phyloP scores from a whole-genome alignment of 352 stramenopile genomes.

The Phytophthora tentaculata region DNA sequence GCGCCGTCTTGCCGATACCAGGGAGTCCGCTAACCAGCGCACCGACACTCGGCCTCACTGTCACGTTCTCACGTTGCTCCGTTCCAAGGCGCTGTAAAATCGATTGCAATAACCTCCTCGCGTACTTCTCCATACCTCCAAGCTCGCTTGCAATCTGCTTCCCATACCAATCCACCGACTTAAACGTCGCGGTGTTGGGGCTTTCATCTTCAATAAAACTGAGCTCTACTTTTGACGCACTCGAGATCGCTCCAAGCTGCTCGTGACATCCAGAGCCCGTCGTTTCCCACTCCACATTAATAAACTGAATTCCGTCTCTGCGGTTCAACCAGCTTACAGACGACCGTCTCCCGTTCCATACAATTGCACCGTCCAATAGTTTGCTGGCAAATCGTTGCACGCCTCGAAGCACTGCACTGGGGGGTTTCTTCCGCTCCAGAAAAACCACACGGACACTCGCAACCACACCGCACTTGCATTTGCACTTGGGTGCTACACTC shows the following conservation, averaged over 20 bases:
- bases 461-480: conserved; percentile 38
- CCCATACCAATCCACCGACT: conserved; percentile 36
- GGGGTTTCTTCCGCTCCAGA: conserved; percentile 39
- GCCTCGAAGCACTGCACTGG: conserved; percentile 40
- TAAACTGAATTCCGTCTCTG: conserved; percentile 42
- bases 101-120: conserved; percentile 40
- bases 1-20: conserved; percentile 73
- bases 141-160: conserved; percentile 40
- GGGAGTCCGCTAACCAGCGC: conserved; percentile 73
- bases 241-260: conserved; percentile 34
- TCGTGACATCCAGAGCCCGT: conserved; percentile 47
- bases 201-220: conserved; percentile 30
- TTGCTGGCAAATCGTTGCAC: conserved; percentile 43
- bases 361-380: conserved; percentile 46
- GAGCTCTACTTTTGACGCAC: conserved; percentile 35
- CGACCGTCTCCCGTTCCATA: conserved; percentile 47
- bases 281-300: conserved; percentile 28
- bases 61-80: neutral
- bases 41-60: conserved; percentile 46
- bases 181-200: conserved; percentile 18
- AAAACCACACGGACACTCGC: conserved; percentile 44
- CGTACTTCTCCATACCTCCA: conserved; percentile 49
- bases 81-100: conserved; percentile 44
- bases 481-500: conserved; percentile 10
- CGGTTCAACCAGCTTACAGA: conserved; percentile 59